Evolutionary conservation across 2,329 filamentous ascomycete species (phyloP).

Genomic region (Ceratocystis lukuohia): DNA sequence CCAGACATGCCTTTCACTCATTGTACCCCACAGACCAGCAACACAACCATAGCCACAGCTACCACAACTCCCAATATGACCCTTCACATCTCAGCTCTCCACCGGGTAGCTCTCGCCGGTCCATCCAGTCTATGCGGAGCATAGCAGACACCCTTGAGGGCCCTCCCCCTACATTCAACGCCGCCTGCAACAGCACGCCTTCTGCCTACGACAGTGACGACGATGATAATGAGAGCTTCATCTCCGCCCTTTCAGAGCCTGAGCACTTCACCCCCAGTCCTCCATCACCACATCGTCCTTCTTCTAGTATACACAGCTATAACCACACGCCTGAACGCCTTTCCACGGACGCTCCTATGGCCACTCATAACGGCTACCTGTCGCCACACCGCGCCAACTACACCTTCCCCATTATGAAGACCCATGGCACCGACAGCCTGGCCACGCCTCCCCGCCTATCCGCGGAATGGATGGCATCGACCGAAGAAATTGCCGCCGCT

Average conservation of each 20-base stretch:
- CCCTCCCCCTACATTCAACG: neutral
- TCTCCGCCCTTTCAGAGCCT: slow-evolving; percentile 12
- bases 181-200: neutral
- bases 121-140: neutral
- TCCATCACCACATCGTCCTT: neutral
- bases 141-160: neutral
- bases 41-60: neutral
- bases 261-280: neutral
- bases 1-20: neutral
- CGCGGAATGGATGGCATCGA: slow-evolving; percentile 13
- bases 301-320: neutral
- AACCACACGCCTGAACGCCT: neutral
- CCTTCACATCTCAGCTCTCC: neutral
- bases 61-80: neutral
- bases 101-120: neutral
- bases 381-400: slow-evolving; percentile 1
- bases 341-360: neutral
- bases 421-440: neutral
- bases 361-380: neutral
- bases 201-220: slow-evolving; percentile 10
- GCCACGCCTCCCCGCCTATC: slow-evolving; percentile 6
- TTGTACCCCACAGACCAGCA: neutral
- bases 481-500: slow-evolving; percentile 13
- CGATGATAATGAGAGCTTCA: slow-evolving; percentile 11
- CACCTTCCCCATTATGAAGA: slow-evolving; percentile 5